Conservation (phyloP, 345 rosid species). For the Cardamine occulta region DNA sequence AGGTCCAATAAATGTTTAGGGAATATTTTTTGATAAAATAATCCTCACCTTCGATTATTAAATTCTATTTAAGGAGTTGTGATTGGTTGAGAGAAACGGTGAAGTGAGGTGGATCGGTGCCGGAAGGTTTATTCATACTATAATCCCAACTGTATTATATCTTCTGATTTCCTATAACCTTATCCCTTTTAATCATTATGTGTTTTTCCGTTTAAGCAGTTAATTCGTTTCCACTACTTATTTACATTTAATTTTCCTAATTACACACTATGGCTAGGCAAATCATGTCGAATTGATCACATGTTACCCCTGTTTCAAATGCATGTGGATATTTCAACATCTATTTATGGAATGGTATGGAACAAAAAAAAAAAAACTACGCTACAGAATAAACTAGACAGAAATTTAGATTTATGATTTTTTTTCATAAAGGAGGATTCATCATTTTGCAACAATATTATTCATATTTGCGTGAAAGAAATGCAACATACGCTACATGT, state of each 20-base stretch:
- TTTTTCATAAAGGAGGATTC: neutral
- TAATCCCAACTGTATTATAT: constrained; percentile 6
- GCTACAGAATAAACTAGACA: neutral
- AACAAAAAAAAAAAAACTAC: too few relatives aligned
- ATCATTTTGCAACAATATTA: neutral
- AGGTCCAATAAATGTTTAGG: neutral
- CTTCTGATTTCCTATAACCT: constrained; percentile 25
- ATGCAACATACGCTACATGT: neutral
- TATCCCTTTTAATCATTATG: constrained; percentile 27
- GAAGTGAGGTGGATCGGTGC: constrained; percentile 37
- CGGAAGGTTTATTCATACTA: constrained; percentile 34
- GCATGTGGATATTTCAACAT: too few relatives aligned
- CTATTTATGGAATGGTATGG: too few relatives aligned
- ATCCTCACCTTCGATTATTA: neutral
- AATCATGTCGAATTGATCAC: too few relatives aligned
- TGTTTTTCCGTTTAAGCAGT: neutral
- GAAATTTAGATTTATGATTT: neutral
- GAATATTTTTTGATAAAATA: neutral
- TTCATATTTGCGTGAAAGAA: neutral
- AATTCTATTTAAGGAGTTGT: neutral
- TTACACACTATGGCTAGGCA: neutral
- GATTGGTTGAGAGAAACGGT: constrained; percentile 45
- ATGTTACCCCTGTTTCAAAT: too few relatives aligned
- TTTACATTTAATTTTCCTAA: neutral
- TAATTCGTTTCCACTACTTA: neutral